Percentiles rank a stretch among this genome's conserved stretches.
Evolutionary conservation across 192 early-diverging fungal species (phyloP).

Genomic region (Tieghemiomyces parasiticus): DNA sequence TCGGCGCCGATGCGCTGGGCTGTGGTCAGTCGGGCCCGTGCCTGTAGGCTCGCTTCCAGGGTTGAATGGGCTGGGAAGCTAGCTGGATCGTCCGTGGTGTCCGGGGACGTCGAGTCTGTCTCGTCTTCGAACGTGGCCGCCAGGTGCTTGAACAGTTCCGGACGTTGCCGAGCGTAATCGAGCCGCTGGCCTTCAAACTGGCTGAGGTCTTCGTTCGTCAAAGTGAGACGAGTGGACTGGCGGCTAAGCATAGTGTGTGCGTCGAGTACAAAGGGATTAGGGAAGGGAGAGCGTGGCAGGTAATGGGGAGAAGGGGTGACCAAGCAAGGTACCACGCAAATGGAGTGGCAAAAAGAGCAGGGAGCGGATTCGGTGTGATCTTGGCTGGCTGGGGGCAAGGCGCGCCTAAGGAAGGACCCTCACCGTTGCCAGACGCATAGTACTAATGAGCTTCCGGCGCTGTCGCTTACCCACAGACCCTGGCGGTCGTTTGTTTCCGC

Average conservation of each 20-base stretch:
- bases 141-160: not conserved
- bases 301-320: too few species aligned
- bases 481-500: too few species aligned
- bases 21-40: not conserved
- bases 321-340: too few species aligned
- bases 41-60: not conserved
- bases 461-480: too few species aligned
- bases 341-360: too few species aligned
- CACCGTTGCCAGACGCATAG: too few species aligned
- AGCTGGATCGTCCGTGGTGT: not conserved
- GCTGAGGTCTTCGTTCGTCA: not conserved
- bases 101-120: not conserved
- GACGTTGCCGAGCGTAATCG: slow-evolving; percentile 5
- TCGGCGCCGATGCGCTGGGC: slow-evolving; percentile 1
- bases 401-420: too few species aligned
- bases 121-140: not conserved
- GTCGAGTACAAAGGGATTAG: too few species aligned
- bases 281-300: too few species aligned
- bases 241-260: slow-evolving; percentile 8
- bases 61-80: not conserved
- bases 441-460: too few species aligned
- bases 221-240: slow-evolving; percentile 6
- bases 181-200: not conserved
- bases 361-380: too few species aligned
- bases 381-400: too few species aligned